Percentiles rank a stretch among this genome's conserved stretches.
phyloP scores from a whole-genome alignment of 2,329 filamentous ascomycete genomes.

The Talaromyces sp. region DNA sequence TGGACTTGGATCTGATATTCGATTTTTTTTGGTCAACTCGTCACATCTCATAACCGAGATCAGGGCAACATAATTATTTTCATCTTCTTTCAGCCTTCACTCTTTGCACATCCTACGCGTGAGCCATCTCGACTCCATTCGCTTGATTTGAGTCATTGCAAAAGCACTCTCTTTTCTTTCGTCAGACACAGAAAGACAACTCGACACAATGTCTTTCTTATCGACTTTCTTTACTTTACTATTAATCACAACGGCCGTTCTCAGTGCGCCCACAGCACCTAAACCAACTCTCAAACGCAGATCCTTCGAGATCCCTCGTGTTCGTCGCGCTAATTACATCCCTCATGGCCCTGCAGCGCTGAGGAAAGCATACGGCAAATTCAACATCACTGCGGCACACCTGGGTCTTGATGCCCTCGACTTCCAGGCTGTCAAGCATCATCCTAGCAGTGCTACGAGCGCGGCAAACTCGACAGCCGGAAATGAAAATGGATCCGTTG shows the following conservation, averaged over 20 bases:
- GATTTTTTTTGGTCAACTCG: not conserved
- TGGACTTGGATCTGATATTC: slow-evolving; percentile 25
- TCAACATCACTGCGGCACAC: slow-evolving; percentile 53
- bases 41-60: not conserved
- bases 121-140: not conserved
- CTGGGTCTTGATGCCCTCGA: slow-evolving; percentile 39
- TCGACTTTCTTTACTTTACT: slow-evolving; percentile 30
- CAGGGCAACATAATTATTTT: not conserved
- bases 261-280: slow-evolving; percentile 34
- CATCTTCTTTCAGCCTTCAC: not conserved
- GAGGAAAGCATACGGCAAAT: slow-evolving; percentile 67
- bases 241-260: slow-evolving; percentile 34
- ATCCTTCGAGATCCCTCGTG: slow-evolving; percentile 62
- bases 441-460: slow-evolving; percentile 20
- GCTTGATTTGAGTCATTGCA: not conserved
- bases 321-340: slow-evolving; percentile 56
- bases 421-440: slow-evolving; percentile 32
- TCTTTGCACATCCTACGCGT: not conserved
- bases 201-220: slow-evolving; percentile 30
- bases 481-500: slow-evolving; percentile 23
- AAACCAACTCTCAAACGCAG: slow-evolving; percentile 30
- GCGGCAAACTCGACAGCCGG: slow-evolving; percentile 8
- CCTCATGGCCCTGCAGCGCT: slow-evolving; percentile 63
- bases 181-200: not conserved
- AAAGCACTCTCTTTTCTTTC: not conserved